phyloP scores from a whole-genome alignment of 805 yeast genomes.

The Pichia eremophila region DNA sequence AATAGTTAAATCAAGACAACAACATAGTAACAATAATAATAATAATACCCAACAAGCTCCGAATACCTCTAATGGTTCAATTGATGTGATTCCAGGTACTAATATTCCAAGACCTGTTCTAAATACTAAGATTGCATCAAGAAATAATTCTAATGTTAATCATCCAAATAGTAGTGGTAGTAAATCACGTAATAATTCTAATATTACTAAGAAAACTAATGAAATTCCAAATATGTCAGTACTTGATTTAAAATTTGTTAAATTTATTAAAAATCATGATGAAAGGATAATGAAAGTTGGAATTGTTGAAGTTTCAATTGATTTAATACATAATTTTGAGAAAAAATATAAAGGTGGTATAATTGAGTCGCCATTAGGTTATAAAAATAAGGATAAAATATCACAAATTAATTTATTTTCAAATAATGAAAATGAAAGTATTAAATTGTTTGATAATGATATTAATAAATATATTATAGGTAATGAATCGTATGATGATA shows the following conservation, averaged over 20 bases:
- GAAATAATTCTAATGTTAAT: neutral
- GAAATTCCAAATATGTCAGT: conserved; percentile 40
- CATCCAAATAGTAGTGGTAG: no score
- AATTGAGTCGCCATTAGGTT: conserved; percentile 52
- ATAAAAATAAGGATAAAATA: conserved; percentile 29
- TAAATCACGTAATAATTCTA: conserved; percentile 10
- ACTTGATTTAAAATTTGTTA: conserved; percentile 51
- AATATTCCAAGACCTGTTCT: conserved; percentile 46
- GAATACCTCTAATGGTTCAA: neutral
- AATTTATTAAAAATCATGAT: conserved; percentile 41
- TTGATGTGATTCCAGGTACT: conserved; percentile 48
- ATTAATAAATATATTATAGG: neutral
- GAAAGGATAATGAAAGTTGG: conserved; percentile 57
- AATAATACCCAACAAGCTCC: neutral
- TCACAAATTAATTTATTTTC: conserved; percentile 6
- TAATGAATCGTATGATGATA: neutral
- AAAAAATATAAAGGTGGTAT: conserved; percentile 47
- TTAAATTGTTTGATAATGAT: conserved; percentile 16
- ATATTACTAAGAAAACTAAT: neutral
- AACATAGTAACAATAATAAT: neutral
- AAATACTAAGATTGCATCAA: conserved; percentile 24
- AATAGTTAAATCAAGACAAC: conserved; percentile 3
- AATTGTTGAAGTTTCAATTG: conserved; percentile 36
- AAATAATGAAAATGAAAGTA: conserved; percentile 20
- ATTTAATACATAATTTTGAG: conserved; percentile 43